Evolutionary conservation across 306 rosid species (phyloP).

Genomic region (Medicago arabica): DNA sequence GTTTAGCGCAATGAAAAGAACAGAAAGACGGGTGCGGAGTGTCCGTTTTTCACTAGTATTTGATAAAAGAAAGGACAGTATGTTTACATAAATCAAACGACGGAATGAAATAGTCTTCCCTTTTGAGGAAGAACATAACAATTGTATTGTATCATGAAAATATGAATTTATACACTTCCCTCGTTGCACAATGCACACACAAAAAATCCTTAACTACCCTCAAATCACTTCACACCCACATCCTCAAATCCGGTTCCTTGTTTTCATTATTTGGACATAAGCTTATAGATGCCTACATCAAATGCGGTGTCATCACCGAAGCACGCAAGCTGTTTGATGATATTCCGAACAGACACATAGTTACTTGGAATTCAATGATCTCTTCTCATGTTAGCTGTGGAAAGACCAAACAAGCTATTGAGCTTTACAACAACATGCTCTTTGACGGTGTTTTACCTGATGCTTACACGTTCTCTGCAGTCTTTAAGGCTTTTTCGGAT

Average conservation of each 20-base stretch:
- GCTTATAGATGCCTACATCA: slow-evolving; percentile 58
- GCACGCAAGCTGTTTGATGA: slow-evolving; percentile 70
- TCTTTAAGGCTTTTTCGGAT: slow-evolving; percentile 66
- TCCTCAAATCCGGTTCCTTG: slow-evolving; percentile 52
- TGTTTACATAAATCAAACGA: no score
- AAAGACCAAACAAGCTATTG: slow-evolving; percentile 57
- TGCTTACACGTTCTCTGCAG: slow-evolving; percentile 64
- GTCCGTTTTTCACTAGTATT: no score
- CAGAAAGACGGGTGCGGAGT: no score
- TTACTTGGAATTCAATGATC: slow-evolving; percentile 68
- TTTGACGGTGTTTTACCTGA: slow-evolving; percentile 64
- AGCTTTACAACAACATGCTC: slow-evolving; percentile 55
- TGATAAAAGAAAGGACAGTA: no score
- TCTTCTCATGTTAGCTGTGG: slow-evolving; percentile 49
- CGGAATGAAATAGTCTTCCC: no score
- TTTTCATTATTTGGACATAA: slow-evolving; percentile 49
- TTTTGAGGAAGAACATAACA: background rate
- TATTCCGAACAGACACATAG: slow-evolving; percentile 56
- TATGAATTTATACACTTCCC: slow-evolving; percentile 54
- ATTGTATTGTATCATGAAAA: slow-evolving; percentile 2
- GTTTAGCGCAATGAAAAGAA: no score
- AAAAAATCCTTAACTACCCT: slow-evolving; percentile 47
- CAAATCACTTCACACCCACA: slow-evolving; percentile 50
- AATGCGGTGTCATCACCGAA: slow-evolving; percentile 54
- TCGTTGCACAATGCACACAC: slow-evolving; percentile 49